Base-by-base conservation (phyloP, 2,329 filamentous ascomycete genomes). In the Diaporthe vexans region DNA sequence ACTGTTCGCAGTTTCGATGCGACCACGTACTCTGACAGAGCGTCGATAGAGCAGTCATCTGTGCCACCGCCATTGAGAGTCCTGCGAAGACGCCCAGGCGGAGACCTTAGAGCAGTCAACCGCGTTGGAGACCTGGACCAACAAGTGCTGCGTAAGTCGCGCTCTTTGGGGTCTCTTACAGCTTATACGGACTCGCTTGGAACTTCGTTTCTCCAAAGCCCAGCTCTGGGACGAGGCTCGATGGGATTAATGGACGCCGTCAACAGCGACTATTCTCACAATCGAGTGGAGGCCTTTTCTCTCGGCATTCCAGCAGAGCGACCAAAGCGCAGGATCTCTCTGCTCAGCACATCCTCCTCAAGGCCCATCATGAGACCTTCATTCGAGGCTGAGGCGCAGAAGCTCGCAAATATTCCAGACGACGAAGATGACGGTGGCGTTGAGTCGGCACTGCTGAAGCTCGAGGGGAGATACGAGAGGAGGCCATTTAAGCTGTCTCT, bases 361-460 rank as follows among this genome's bases (percentile, higher is more conserved):
- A 90, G 91, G 76, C 90, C 90, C 0, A 83, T 87, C 2, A 91
- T 92, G 89, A 88, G 90, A 5, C 89, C 91, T 1, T 98, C 95
- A 0, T 98, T 98, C 78, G 95, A 98, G 82, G 93, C 90, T 3
- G 95, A 97, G 79, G 94, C 97, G 1, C 92, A 95, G 74, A 94
- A 94, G 78, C 90, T 99, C 71, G 94, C 95, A 2, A 92, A 94
- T 72, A 94, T 98, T 35, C 95, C 96, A 0, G 95, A 98, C 80
- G 94, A 97, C 51, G 89, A 92, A 75, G 92, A 93, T 59, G 94
- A 97, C 80, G 95, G 95, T 9, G 96, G 96, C 17, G 92, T 98
- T 35, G 97, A 98, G 80, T 95, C 95, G n/a, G 94, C 97, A 0
- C 83, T 99, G 68, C 84, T 95, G 78, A 99, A 98, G 80, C 88